Conservation (phyloP, 2,329 filamentous ascomycete genomes). For the Monosporascus cannonballus region DNA sequence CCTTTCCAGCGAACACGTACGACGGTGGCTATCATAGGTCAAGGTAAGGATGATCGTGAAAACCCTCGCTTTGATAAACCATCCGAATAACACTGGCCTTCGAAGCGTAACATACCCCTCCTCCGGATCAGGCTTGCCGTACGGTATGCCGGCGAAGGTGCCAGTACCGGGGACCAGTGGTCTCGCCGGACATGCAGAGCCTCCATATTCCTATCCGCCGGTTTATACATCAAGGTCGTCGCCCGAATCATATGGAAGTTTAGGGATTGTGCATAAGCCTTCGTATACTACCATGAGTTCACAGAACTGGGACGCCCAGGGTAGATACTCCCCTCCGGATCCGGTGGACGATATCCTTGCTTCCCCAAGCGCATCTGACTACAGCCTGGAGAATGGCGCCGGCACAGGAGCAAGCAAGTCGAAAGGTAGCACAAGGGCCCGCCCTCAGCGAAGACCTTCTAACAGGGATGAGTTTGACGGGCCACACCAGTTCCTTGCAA, state of each 20-base stretch:
- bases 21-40: conserved; percentile 24
- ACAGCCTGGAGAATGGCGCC: conserved; percentile 46
- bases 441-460: conserved; percentile 62
- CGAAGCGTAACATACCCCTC: conserved; percentile 40
- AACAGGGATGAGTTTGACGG: conserved; percentile 89
- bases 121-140: conserved; percentile 26
- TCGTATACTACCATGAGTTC: conserved; percentile 36
- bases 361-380: conserved; percentile 56
- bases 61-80: conserved; percentile 11
- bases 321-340: conserved; percentile 49
- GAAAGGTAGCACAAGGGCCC: conserved; percentile 41
- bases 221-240: conserved; percentile 37
- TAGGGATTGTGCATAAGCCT: conserved; percentile 21
- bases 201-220: conserved; percentile 31
- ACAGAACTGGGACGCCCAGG: conserved; percentile 42
- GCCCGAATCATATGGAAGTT: conserved; percentile 31
- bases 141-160: conserved; percentile 27
- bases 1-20: conserved; percentile 18
- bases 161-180: conserved; percentile 28
- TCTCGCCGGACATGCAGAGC: conserved; percentile 33
- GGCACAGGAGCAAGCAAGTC: conserved; percentile 36
- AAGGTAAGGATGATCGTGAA: conserved; percentile 24
- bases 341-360: conserved; percentile 53
- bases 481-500: conserved; percentile 73
- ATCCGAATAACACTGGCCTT: conserved; percentile 28